Percentiles rank a stretch among this genome's conserved stretches.
These are phyloP conservation scores for Colletotrichum tabaci DNA, from an alignment of 2,329 filamentous ascomycete genomes.

Conservation along the genomic window DNA sequence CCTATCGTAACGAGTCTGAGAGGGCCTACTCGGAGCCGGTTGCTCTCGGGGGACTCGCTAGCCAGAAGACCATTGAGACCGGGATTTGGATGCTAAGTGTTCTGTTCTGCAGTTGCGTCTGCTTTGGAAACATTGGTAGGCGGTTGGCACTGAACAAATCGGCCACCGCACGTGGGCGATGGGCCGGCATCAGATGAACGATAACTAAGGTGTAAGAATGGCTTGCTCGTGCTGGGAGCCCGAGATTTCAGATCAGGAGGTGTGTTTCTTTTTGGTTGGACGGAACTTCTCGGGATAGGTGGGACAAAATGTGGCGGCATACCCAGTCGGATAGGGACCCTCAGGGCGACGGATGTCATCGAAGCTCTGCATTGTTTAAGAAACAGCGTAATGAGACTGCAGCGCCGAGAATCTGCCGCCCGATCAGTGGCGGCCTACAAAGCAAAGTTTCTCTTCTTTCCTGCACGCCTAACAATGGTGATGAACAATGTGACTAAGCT, in stretches of 20 bases:
- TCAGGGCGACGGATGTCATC: not conserved
- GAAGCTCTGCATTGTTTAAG: not conserved
- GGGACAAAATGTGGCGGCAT: not conserved
- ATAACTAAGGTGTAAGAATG: not conserved
- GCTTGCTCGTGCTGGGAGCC: not conserved
- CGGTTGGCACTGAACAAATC: conserved; percentile 74
- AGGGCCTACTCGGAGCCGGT: conserved; percentile 44
- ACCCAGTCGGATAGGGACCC: not conserved
- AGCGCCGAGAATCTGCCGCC: not conserved
- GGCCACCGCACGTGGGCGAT: conserved; percentile 60
- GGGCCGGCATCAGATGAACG: conserved; percentile 47
- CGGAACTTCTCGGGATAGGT: not conserved
- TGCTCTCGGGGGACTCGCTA: conserved; percentile 69
- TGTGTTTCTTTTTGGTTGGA: not conserved
- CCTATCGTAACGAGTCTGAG: conserved; percentile 46
- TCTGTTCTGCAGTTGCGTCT: conserved; percentile 93
- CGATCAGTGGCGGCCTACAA: not conserved
- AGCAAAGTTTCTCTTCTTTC: not conserved
- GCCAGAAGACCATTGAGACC: conserved; percentile 76
- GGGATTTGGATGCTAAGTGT: conserved; percentile 94
- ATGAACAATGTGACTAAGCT: not conserved
- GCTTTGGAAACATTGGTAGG: conserved; percentile 95
- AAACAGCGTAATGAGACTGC: conserved; percentile 11
- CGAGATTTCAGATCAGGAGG: not conserved
- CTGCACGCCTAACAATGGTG: conserved; percentile 1